These are phyloP conservation scores for Gracilaria domingensis DNA, from an alignment of 23 red algal genomes.

Conservation along the genomic window DNA sequence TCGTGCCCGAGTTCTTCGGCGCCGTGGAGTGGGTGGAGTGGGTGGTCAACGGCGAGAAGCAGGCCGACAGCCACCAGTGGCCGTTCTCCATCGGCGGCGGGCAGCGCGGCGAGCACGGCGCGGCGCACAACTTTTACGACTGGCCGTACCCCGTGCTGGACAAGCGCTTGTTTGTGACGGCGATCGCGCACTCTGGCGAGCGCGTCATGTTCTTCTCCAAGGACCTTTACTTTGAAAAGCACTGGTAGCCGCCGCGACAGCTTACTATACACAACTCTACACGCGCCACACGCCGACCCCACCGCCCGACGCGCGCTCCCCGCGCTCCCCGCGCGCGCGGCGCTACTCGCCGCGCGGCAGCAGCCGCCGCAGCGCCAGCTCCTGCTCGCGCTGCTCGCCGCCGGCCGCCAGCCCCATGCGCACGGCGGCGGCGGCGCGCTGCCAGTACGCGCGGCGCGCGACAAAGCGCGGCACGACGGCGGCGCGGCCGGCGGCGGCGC, in stretches of 20 bases:
- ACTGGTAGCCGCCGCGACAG: neutral
- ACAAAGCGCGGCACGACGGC: neutral
- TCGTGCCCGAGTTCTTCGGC: constrained; percentile 35
- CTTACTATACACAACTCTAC: neutral
- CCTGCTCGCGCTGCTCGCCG: neutral
- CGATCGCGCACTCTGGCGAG: constrained; percentile 18
- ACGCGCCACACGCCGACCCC: constrained; percentile 4
- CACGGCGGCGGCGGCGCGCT: too few relatives aligned
- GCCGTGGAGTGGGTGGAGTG: constrained; percentile 37
- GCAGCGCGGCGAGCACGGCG: too few relatives aligned
- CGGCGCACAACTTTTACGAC: constrained; percentile 38
- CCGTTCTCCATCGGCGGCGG: constrained; percentile 38
- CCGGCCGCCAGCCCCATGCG: too few relatives aligned
- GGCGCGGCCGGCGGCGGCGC: constrained; percentile 5
- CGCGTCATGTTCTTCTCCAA: constrained; percentile 11
- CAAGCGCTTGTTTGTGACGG: constrained; percentile 55
- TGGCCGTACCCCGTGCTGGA: constrained; percentile 36
- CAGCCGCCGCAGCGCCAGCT: neutral
- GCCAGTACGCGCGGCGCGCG: too few relatives aligned
- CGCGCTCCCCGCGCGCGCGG: too few relatives aligned
- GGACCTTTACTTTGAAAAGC: constrained; percentile 32
- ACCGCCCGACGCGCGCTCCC: too few relatives aligned
- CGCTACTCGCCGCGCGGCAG: too few relatives aligned
- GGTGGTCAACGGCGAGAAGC: constrained; percentile 29
- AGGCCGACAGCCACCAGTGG: neutral